Evolutionary conservation across 2,329 filamentous ascomycete genomes (phyloP).

Genomic region (Ophiostoma triangulosporum): DNA sequence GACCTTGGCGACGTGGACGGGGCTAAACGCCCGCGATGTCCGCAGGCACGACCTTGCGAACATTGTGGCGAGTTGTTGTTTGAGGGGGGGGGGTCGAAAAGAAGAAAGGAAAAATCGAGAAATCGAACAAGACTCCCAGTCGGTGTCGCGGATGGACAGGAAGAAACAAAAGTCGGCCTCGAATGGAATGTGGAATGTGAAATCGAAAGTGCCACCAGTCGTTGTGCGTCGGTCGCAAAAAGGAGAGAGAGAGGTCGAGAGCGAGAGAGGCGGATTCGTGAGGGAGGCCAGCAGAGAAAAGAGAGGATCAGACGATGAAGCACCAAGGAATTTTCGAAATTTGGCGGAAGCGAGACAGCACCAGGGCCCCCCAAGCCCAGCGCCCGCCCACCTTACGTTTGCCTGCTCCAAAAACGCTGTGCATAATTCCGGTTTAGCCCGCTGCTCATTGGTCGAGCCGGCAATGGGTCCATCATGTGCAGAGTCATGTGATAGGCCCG

Average conservation of each 20-base stretch:
- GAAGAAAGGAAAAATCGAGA: neutral
- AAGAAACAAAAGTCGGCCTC: neutral
- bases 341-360: slow-evolving; percentile 14
- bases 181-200: neutral
- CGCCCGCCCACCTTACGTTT: neutral
- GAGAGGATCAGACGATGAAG: neutral
- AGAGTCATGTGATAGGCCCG: slow-evolving; percentile 6
- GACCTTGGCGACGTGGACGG: slow-evolving; percentile 61
- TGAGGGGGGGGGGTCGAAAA: slow-evolving; percentile 4
- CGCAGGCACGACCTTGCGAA: slow-evolving; percentile 86
- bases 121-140: neutral
- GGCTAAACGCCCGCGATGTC: slow-evolving; percentile 73
- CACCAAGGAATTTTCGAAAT: slow-evolving; percentile 11
- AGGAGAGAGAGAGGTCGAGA: neutral
- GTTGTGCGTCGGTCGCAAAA: neutral
- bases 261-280: neutral
- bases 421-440: slow-evolving; percentile 17
- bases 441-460: slow-evolving; percentile 16
- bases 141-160: neutral
- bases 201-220: neutral
- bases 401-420: neutral
- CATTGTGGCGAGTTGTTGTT: slow-evolving; percentile 43
- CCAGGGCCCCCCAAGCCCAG: neutral
- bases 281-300: neutral
- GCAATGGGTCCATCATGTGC: slow-evolving; percentile 8